These are phyloP conservation scores for Daphne laureola DNA, from an alignment of 441 rosid genomes.

Conservation along the genomic window DNA sequence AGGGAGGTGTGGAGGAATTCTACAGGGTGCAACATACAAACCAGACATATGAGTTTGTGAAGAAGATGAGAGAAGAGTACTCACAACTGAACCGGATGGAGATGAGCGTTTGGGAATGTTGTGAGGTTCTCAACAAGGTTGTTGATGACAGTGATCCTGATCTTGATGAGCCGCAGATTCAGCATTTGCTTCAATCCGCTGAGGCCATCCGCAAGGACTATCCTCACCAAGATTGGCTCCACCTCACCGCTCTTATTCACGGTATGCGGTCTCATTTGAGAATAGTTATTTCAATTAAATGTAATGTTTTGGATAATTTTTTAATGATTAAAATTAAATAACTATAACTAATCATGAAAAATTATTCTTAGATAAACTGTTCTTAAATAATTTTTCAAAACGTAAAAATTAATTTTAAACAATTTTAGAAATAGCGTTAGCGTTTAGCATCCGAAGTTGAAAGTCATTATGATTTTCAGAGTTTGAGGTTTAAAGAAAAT, in stretches of 20 bases:
- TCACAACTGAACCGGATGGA: conserved; percentile 33
- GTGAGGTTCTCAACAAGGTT: conserved; percentile 45
- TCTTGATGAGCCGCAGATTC: conserved; percentile 57
- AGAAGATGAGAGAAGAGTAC: conserved; percentile 40
- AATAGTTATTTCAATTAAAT: too few species aligned
- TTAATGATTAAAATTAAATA: too few species aligned
- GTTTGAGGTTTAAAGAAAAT: too few species aligned
- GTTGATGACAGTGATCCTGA: conserved; percentile 55
- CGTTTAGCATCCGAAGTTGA: too few species aligned
- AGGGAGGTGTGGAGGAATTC: conserved; percentile 43
- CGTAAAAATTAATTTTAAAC: too few species aligned
- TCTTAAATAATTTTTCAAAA: too few species aligned
- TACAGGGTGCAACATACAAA: conserved; percentile 46
- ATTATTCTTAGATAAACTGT: too few species aligned
- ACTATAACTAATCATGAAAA: too few species aligned
- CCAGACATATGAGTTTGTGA: conserved; percentile 51
- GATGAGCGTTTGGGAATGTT: conserved; percentile 67
- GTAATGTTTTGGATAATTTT: too few species aligned
- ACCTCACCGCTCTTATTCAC: conserved; percentile 54
- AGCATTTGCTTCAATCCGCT: conserved; percentile 52
- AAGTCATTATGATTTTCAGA: too few species aligned
- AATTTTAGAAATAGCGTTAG: too few species aligned
- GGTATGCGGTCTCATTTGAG: too few species aligned
- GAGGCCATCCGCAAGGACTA: conserved; percentile 56
- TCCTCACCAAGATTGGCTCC: conserved; percentile 54